Evolutionary conservation across 2,329 filamentous ascomycete genomes (phyloP), one percentile per base, ranked within the genome.

Genomic region (Aspergillus sp.): DNA sequence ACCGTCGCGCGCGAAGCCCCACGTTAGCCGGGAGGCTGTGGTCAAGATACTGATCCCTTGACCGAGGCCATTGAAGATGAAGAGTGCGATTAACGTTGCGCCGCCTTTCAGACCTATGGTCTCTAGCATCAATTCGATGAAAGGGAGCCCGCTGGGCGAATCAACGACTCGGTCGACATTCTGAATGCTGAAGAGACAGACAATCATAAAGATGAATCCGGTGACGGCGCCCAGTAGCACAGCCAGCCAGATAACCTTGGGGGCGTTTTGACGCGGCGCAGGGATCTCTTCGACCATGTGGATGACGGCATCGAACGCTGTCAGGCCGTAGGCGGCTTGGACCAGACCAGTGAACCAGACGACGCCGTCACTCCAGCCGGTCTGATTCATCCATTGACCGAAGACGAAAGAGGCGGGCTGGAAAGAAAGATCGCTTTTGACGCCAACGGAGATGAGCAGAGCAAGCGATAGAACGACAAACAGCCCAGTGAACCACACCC

Each of bases 281-380:
- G 83, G 83, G 1, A 85, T 82, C 65, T 85, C 83, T 63, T 86
- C 84, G 2, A 84, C 80, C 75, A 86, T 80, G 67, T 86, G 84
- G 42, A 85, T 84, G 36, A 84, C 83, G 0, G 83, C 81, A 65
- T 86, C 84, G 62, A 86, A 85, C 1, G 83, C 84, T 0, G 82
- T 84, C 16, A 85, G 70, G 2, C 82, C 84, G 56, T 85, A 86
- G 0, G 84, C 84, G 1, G 82, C 80, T 63, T 86, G 84, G 0
- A 86, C 77, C 1, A 86, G 78, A 4, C 84, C 84, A 0, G 81
- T 80, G 63, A 86, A 85, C 82, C 82, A 86, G n/a, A 80, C 79
- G 0, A 85, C 80, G 1, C 83, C 83, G 49, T 84, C 77, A 1
- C 74, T 69, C 83, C 83, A 86, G n/a, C 83, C 79, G 0, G 78